Percentiles rank a stretch among this genome's conserved stretches.
phyloP scores from a whole-genome alignment of 768 basidiomycete species.

The Russula compacta region DNA sequence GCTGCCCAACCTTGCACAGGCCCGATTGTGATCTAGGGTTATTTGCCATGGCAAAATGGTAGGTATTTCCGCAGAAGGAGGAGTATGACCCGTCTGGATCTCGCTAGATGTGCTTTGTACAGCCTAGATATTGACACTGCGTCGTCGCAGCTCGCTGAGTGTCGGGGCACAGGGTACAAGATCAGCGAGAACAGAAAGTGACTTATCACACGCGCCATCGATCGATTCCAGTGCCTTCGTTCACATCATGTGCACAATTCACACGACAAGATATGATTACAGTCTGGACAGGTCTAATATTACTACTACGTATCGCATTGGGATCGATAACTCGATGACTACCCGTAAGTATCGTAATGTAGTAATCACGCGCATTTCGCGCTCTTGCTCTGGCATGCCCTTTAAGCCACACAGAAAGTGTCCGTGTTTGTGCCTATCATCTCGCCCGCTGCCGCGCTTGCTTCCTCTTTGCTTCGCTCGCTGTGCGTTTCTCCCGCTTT shows the following conservation, averaged over 20 bases:
- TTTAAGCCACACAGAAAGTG: too few relatives aligned
- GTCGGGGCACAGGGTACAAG: slow-evolving; percentile 9
- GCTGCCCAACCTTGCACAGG: slow-evolving; percentile 18
- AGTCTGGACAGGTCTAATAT: too few relatives aligned
- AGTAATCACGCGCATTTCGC: too few relatives aligned
- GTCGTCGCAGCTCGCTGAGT: slow-evolving; percentile 5
- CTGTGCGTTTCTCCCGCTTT: too few relatives aligned
- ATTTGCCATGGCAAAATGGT: neutral
- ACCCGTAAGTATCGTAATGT: too few relatives aligned
- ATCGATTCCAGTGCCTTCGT: too few relatives aligned
- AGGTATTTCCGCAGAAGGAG: slow-evolving; percentile 19
- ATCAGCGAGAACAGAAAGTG: neutral
- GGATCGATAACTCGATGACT: too few relatives aligned
- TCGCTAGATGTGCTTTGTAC: slow-evolving; percentile 16
- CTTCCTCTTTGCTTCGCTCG: too few relatives aligned
- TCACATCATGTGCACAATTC: slow-evolving; percentile 1
- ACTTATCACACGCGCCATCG: neutral
- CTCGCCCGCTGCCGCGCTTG: too few relatives aligned
- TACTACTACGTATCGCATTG: too few relatives aligned
- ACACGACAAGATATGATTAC: slow-evolving; percentile 18
- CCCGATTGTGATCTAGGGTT: neutral
- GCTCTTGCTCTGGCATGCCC: too few relatives aligned
- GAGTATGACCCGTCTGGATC: slow-evolving; percentile 23
- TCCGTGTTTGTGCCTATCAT: too few relatives aligned
- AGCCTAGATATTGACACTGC: slow-evolving; percentile 17